Evolutionary conservation across 2,329 filamentous ascomycete genomes (phyloP).

Genomic region (Cyclaneusma minus): DNA sequence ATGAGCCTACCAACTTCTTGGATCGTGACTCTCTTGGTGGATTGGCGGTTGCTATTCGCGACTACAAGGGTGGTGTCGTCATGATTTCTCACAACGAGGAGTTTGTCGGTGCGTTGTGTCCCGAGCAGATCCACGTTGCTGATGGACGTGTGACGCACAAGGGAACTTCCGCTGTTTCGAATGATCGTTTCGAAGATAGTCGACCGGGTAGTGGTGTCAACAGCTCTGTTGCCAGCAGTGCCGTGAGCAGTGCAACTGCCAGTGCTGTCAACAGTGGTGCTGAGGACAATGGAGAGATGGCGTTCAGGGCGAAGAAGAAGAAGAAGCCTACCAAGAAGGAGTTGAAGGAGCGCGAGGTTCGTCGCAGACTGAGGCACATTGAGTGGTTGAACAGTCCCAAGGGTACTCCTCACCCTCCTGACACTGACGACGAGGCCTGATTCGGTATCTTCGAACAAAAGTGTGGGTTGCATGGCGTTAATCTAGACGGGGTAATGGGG

Average conservation of each 20-base stretch:
- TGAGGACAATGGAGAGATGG: constrained; percentile 66
- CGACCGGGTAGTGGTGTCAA: constrained; percentile 46
- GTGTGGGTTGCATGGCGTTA: too few species aligned
- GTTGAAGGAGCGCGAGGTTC: constrained; percentile 80
- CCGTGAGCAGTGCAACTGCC: constrained; percentile 36
- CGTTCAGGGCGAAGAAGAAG: constrained; percentile 86
- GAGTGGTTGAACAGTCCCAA: constrained; percentile 75
- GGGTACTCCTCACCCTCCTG: constrained; percentile 30
- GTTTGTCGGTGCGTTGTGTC: constrained; percentile 89
- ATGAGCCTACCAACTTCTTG: constrained; percentile 98
- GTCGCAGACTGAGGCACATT: constrained; percentile 74
- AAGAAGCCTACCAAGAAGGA: constrained; percentile 98
- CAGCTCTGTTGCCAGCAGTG: constrained; percentile 42
- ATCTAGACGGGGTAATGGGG: too few species aligned
- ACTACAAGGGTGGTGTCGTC: constrained; percentile 95
- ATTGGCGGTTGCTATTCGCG: constrained; percentile 91
- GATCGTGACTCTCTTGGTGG: constrained; percentile 95
- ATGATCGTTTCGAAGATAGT: constrained; percentile 78
- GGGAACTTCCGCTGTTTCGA: constrained; percentile 55
- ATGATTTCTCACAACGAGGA: constrained; percentile 99
- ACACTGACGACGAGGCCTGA: constrained; percentile 16
- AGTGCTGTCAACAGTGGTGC: constrained; percentile 66
- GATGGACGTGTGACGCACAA: constrained; percentile 79
- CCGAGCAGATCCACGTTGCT: constrained; percentile 89
- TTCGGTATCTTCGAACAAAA: too few species aligned